A percentile compares a stretch with the other conserved stretches of the same genome.
Evolutionary conservation across 345 rosid species (phyloP).

Genomic region (Crucihimalaya himalaica): DNA sequence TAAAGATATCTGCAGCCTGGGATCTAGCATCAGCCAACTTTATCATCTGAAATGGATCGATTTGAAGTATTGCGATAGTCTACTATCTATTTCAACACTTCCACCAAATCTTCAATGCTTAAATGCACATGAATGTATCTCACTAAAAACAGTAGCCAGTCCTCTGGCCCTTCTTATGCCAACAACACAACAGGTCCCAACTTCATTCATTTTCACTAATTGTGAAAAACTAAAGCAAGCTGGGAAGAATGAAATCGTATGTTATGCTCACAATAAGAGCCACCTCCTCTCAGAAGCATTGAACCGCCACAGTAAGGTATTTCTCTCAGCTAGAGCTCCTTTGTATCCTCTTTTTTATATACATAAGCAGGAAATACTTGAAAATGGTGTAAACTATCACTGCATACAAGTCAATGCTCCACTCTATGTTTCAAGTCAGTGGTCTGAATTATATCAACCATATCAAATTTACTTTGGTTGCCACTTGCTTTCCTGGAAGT

Average conservation of each 20-base stretch:
- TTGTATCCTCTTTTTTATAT: not conserved
- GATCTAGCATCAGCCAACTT: too few species aligned
- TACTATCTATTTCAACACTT: too few species aligned
- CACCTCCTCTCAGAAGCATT: not conserved
- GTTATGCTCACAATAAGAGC: not conserved
- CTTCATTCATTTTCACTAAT: slow-evolving; percentile 16
- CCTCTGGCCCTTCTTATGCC: not conserved
- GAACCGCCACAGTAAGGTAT: slow-evolving; percentile 1
- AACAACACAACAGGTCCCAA: not conserved
- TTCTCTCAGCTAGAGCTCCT: not conserved
- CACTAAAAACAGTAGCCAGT: not conserved
- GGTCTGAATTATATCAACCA: not conserved
- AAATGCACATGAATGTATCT: not conserved
- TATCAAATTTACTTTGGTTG: not conserved
- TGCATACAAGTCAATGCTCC: not conserved
- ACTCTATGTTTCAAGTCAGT: not conserved
- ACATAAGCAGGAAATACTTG: too few species aligned
- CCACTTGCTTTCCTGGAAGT: too few species aligned
- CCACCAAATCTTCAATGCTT: too few species aligned
- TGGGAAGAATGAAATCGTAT: not conserved
- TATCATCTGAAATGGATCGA: too few species aligned
- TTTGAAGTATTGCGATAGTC: too few species aligned
- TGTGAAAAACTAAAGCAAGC: not conserved
- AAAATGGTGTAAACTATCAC: too few species aligned
- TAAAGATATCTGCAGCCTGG: too few species aligned